Evolutionary conservation across 2,329 filamentous ascomycete genomes (phyloP).

Genomic region (Xylaria arbuscula): DNA sequence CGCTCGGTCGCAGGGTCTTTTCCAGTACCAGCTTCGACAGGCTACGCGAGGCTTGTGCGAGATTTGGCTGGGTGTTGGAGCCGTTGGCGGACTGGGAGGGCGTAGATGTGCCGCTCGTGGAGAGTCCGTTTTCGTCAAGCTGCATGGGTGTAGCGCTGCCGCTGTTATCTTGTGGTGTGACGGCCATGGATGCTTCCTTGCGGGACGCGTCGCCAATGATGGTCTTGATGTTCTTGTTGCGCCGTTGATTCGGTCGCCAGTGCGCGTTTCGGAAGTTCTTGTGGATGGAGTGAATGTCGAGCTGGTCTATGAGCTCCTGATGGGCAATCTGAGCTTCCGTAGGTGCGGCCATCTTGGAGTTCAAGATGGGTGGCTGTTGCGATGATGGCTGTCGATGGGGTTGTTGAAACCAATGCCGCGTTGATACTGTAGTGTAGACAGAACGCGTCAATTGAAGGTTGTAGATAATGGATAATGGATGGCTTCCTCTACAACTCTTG

Average conservation of each 20-base stretch:
- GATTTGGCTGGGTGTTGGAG: conserved; percentile 68
- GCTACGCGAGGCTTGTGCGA: conserved; percentile 88
- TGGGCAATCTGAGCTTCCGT: conserved; percentile 83
- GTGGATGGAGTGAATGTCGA: conserved; percentile 87
- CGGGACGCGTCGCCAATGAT: conserved; percentile 90
- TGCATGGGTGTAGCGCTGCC: conserved; percentile 77
- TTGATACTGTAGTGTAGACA: neutral
- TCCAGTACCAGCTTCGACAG: conserved; percentile 89
- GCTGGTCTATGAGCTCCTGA: conserved; percentile 85
- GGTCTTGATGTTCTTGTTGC: conserved; percentile 99
- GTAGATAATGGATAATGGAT: neutral
- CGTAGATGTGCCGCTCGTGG: conserved; percentile 68
- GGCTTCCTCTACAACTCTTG: neutral
- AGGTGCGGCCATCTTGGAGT: conserved; percentile 65
- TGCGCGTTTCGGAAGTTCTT: conserved; percentile 90
- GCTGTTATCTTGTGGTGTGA: conserved; percentile 78
- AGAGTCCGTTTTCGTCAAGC: conserved; percentile 61
- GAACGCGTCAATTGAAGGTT: neutral
- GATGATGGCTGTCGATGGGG: neutral
- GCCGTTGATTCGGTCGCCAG: conserved; percentile 93
- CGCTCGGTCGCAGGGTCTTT: conserved; percentile 71
- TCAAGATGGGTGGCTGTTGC: neutral
- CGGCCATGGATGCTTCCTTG: conserved; percentile 88
- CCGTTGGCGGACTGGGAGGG: conserved; percentile 55
- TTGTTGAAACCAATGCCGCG: neutral